A percentile compares a stretch with the other conserved stretches of the same genome.
phyloP scores from a whole-genome alignment of 805 yeast genomes.

The Candida germanica region DNA sequence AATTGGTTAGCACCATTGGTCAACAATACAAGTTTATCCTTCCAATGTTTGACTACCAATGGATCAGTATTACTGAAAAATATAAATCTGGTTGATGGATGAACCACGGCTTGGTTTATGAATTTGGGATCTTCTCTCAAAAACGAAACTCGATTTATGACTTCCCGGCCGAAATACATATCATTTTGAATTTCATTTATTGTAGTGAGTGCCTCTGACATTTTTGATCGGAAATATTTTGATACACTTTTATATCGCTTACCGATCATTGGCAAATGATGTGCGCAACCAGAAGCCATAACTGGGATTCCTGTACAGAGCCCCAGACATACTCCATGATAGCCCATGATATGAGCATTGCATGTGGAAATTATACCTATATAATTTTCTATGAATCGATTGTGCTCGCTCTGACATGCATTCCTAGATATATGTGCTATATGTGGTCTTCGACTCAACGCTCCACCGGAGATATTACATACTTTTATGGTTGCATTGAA shows the following conservation, averaged over 20 bases:
- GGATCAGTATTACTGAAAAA: conserved; percentile 35
- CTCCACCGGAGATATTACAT: no score
- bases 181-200: conserved; percentile 18
- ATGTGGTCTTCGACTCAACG: no score
- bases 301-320: no score
- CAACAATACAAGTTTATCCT: conserved; percentile 29
- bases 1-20: conserved; percentile 36
- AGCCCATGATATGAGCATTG: no score
- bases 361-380: no score
- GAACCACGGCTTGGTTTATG: conserved; percentile 42
- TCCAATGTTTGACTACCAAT: conserved; percentile 27
- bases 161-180: conserved; percentile 46
- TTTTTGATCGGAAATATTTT: conserved; percentile 8
- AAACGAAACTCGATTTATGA: conserved; percentile 63
- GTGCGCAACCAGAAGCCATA: no score
- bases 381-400: no score
- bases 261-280: conserved; percentile 7
- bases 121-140: conserved; percentile 55
- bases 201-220: conserved; percentile 16
- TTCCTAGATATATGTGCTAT: no score
- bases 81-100: conserved; percentile 49
- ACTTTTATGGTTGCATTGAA: no score
- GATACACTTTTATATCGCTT: conserved; percentile 6
- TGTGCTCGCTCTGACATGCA: no score
- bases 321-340: no score